Conservation (phyloP, 495 filamentous ascomycete species). For the Aspergillus egyptiacus region DNA sequence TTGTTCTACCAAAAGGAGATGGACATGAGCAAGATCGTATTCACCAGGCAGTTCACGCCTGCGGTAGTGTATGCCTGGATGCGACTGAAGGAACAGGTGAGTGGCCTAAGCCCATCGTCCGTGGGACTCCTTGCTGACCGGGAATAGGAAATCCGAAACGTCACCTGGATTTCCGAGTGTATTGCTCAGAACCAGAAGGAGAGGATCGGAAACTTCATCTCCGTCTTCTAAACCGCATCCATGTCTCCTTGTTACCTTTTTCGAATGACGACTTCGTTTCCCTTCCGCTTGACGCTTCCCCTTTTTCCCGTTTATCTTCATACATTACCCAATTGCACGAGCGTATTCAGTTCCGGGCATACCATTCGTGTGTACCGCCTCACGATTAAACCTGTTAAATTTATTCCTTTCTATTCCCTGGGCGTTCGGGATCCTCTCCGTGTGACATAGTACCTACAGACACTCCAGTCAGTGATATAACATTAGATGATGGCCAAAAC, state of each 20-base stretch:
- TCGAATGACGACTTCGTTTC: not conserved
- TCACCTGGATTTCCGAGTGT: conserved; percentile 99
- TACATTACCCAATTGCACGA: conserved; percentile 21
- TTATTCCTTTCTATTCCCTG: conserved; percentile 16
- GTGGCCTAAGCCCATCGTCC: conserved; percentile 17
- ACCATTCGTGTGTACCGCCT: conserved; percentile 1
- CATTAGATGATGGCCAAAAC: conserved; percentile 4
- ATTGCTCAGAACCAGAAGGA: conserved; percentile 99
- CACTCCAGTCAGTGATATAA: conserved; percentile 3
- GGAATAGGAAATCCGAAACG: conserved; percentile 93
- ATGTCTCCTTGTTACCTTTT: not conserved
- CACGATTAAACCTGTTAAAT: conserved; percentile 14
- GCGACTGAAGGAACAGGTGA: conserved; percentile 92
- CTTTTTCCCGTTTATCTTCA: conserved; percentile 8
- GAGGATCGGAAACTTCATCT: conserved; percentile 96
- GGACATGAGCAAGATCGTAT: conserved; percentile 91
- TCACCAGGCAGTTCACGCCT: conserved; percentile 94
- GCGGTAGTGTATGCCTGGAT: conserved; percentile 97
- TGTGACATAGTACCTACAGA: conserved; percentile 28
- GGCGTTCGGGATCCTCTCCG: conserved; percentile 30
- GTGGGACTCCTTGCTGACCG: conserved; percentile 18
- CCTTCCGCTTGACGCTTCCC: conserved; percentile 5
- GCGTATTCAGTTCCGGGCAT: conserved; percentile 27
- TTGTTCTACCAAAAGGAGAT: conserved; percentile 99
- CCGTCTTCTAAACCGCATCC: conserved; percentile 68